phyloP scores from a whole-genome alignment of 768 basidiomycete genomes.

The Amanita muscaria region DNA sequence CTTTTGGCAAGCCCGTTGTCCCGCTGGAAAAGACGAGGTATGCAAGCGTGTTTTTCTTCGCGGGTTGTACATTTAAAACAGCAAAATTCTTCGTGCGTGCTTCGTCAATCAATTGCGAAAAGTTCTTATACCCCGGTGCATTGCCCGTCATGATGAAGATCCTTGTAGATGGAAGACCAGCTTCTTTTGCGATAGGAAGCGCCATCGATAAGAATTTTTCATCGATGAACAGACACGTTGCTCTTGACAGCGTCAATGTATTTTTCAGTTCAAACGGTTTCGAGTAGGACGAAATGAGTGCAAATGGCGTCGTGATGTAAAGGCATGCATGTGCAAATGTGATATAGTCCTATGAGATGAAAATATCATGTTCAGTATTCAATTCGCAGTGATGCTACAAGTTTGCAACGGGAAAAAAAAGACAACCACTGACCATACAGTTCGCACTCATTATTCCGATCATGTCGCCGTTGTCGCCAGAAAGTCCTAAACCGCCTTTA shows the following conservation, averaged over 20 bases:
- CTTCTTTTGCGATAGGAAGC: slow-evolving; percentile 25
- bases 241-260: slow-evolving; percentile 24
- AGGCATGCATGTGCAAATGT: slow-evolving; percentile 25
- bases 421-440: slow-evolving; percentile 39
- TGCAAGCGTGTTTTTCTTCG: slow-evolving; percentile 45
- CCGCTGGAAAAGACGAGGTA: slow-evolving; percentile 75
- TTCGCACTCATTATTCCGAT: slow-evolving; percentile 67
- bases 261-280: slow-evolving; percentile 31
- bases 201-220: slow-evolving; percentile 22
- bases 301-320: slow-evolving; percentile 23
- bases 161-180: slow-evolving; percentile 28
- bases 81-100: slow-evolving; percentile 30
- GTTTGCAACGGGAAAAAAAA: neutral
- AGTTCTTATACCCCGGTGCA: slow-evolving; percentile 29
- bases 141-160: slow-evolving; percentile 44
- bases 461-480: slow-evolving; percentile 40
- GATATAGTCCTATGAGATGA: slow-evolving; percentile 25
- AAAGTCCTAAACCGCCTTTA: slow-evolving; percentile 50
- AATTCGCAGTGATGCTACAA: too few relatives aligned
- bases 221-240: slow-evolving; percentile 28
- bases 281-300: slow-evolving; percentile 27
- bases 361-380: neutral
- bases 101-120: slow-evolving; percentile 34
- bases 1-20: slow-evolving; percentile 71
- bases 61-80: slow-evolving; percentile 34